These are phyloP conservation scores for Phytopythium montanum DNA, from an alignment of 352 stramenopile genomes.

Conservation along the genomic window DNA sequence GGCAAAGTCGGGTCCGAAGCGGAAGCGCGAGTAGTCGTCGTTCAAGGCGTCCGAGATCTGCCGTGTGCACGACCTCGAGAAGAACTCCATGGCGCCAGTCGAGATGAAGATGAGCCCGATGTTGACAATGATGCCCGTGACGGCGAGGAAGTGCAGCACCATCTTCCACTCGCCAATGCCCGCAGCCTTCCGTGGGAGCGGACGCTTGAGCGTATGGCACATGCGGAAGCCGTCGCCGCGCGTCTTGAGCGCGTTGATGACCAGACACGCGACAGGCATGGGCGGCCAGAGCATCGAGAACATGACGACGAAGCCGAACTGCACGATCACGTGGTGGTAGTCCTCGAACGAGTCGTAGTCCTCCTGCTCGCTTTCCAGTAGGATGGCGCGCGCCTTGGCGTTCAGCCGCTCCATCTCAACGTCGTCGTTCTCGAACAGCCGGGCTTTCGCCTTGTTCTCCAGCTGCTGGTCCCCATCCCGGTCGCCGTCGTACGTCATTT, in stretches of 20 bases:
- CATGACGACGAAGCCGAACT: slow-evolving; percentile 87
- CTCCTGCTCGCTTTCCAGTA: slow-evolving; percentile 73
- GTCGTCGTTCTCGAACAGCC: slow-evolving; percentile 66
- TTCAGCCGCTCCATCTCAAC: slow-evolving; percentile 62
- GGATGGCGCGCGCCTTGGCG: slow-evolving; percentile 58
- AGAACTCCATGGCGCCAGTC: slow-evolving; percentile 76
- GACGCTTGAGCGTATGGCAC: slow-evolving; percentile 67
- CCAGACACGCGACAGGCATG: slow-evolving; percentile 73
- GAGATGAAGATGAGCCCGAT: slow-evolving; percentile 77
- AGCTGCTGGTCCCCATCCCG: slow-evolving; percentile 31
- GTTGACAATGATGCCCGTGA: slow-evolving; percentile 71
- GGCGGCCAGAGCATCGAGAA: slow-evolving; percentile 84
- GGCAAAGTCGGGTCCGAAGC: slow-evolving; percentile 69
- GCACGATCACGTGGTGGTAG: slow-evolving; percentile 76
- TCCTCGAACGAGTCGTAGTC: slow-evolving; percentile 83
- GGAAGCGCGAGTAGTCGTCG: slow-evolving; percentile 55
- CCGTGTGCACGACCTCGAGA: slow-evolving; percentile 37
- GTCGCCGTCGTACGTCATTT: slow-evolving; percentile 52
- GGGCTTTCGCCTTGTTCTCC: slow-evolving; percentile 59
- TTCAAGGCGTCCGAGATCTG: slow-evolving; percentile 55
- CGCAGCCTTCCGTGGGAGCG: slow-evolving; percentile 66
- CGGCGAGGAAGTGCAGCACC: slow-evolving; percentile 64
- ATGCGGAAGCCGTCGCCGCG: slow-evolving; percentile 72
- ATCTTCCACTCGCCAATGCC: slow-evolving; percentile 73
- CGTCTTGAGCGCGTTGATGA: slow-evolving; percentile 80